Conservation (phyloP, 2,329 filamentous ascomycete species). For the Alternaria brassicicola region DNA sequence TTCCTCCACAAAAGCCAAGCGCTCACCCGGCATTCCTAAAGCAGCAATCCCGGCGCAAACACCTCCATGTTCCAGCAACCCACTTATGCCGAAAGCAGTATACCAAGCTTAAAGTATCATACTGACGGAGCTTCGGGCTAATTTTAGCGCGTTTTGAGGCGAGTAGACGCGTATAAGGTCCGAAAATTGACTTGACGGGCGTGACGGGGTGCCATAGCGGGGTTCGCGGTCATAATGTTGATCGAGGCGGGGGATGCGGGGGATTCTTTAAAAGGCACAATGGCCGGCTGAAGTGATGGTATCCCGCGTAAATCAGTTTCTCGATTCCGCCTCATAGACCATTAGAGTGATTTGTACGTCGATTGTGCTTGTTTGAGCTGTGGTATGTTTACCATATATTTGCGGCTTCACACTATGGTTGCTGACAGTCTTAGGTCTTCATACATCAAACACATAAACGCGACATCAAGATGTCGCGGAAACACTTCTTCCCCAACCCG, state of each 20-base stretch:
- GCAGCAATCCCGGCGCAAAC: slow-evolving; percentile 30
- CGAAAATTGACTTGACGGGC: background rate
- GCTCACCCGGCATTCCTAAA: slow-evolving; percentile 22
- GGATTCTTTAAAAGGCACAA: slow-evolving; percentile 28
- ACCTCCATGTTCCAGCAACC: background rate
- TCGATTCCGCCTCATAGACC: background rate
- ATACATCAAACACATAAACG: background rate
- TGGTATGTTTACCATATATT: background rate
- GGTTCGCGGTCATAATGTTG: slow-evolving; percentile 15
- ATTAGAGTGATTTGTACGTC: background rate
- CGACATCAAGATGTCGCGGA: slow-evolving; percentile 56
- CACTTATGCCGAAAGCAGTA: slow-evolving; percentile 21
- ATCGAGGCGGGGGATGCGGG: slow-evolving; percentile 33
- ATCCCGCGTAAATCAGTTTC: background rate
- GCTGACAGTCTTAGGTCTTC: background rate
- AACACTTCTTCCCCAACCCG: slow-evolving; percentile 61
- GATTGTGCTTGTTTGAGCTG: background rate
- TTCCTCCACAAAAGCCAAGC: background rate
- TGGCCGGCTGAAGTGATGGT: slow-evolving; percentile 13
- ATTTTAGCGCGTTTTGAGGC: background rate
- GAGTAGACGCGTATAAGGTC: background rate
- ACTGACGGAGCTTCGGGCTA: slow-evolving; percentile 8
- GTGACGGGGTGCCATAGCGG: slow-evolving; percentile 7
- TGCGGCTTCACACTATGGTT: background rate
- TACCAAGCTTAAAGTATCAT: slow-evolving; percentile 8